Base-by-base conservation (phyloP, 2,329 filamentous ascomycete species). In the Chaetomiaceae sp. region DNA sequence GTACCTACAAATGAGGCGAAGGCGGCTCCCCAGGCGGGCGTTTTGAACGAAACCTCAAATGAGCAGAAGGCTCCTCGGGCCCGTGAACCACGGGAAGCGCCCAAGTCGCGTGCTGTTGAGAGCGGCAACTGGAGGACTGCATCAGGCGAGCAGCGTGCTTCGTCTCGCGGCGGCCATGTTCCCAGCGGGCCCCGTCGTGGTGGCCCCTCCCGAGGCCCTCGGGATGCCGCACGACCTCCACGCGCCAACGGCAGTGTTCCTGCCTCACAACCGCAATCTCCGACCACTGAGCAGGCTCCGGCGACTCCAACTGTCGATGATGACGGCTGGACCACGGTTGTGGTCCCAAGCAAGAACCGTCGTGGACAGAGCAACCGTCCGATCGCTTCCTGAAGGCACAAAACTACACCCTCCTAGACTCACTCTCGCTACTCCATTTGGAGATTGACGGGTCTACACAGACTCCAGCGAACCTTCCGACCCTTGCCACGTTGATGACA, bases 271-370 rank as follows among this genome's bases (percentile, higher is more conserved):
- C 64, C 54, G 51, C 70, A 64, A 63, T 69, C 63, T 53, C 69
- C 60, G 61, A 63, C 59, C 27, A 67, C 58, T 10, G 66, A 73
- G 48, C 62, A 51, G 58, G 64, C 58, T 20, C 66, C 59, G 21
- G 62, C 64, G 30, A 67, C 71, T 32, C 69, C 72, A 46, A 68
- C 72, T 34, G 67, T 73, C 45, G 78, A 81, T 42, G 81, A 81
- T 33, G 82, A 85, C 65, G 82, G 82, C 60, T 86, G 82, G 82
- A 83, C 80, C 58, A 85, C 79, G 23, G 82, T 83, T 56, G 85
- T 79, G 23, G 82, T 82, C 49, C 60, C 66, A 3, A 62, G 56
- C 52, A 75, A 75, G 62, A 66, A 66, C 43, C 63, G 78, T 66
- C 58, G 73, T 33, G 68, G 64, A n/a, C 41, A 38, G 37, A 21